These are phyloP conservation scores for Candida nonsorbophila DNA, from an alignment of 805 yeast species.

Conservation along the genomic window DNA sequence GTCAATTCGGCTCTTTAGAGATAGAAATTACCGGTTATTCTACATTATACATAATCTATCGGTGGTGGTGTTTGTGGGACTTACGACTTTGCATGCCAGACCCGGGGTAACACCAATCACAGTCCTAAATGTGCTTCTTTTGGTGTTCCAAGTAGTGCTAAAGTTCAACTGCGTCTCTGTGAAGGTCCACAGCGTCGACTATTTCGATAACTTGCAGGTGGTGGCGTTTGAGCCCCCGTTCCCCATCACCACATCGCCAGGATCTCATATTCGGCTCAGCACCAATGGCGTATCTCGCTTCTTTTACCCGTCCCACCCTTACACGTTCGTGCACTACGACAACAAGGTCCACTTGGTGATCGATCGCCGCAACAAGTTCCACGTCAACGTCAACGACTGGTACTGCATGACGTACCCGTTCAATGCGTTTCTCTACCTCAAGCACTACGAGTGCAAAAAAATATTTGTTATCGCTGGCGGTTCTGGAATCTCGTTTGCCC, in stretches of 20 bases:
- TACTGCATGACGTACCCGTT: slow-evolving; percentile 8
- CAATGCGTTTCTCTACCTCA: slow-evolving; percentile 2
- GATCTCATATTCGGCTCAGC: slow-evolving; percentile 7
- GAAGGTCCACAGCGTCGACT: slow-evolving; percentile 1
- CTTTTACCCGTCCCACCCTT: slow-evolving; percentile 10
- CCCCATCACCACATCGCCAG: slow-evolving; percentile 7
- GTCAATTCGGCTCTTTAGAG: slow-evolving; percentile 47
- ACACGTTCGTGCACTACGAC: slow-evolving; percentile 7
- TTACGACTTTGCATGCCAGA: slow-evolving; percentile 60
- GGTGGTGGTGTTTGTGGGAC: slow-evolving; percentile 38
- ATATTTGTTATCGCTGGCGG: slow-evolving; percentile 8
- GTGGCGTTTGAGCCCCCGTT: slow-evolving; percentile 5
- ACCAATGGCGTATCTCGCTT: not conserved
- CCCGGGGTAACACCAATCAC: slow-evolving; percentile 47
- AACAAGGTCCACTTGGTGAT: slow-evolving; percentile 6
- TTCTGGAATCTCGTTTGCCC: slow-evolving; percentile 9
- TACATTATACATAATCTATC: slow-evolving; percentile 53
- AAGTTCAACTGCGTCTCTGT: slow-evolving; percentile 16
- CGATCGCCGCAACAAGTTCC: slow-evolving; percentile 3
- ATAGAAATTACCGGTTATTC: slow-evolving; percentile 46
- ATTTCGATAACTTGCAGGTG: slow-evolving; percentile 4
- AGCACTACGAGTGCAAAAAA: slow-evolving; percentile 1
- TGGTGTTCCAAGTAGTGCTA: slow-evolving; percentile 31
- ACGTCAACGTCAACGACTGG: not conserved
- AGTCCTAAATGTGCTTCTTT: slow-evolving; percentile 12